Evolutionary conservation across 192 early-diverging fungal genomes (phyloP).

Genomic region (Podila clonocystis): DNA sequence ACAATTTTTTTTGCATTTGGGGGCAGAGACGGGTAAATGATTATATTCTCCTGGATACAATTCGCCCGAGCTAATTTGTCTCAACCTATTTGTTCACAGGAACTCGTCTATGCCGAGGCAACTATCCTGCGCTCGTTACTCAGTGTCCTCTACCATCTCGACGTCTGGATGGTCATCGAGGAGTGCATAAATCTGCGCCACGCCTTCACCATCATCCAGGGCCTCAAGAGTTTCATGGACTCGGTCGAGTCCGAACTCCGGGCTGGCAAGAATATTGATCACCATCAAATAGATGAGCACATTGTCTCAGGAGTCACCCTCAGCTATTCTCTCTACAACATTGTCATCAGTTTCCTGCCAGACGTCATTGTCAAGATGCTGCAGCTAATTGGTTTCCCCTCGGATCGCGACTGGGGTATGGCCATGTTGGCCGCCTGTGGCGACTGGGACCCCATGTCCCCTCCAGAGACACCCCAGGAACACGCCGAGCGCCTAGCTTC

Average conservation of each 20-base stretch:
- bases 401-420: conserved; percentile 80
- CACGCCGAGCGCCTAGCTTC: conserved; percentile 45
- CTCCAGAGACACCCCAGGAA: conserved; percentile 36
- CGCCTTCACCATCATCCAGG: conserved; percentile 73
- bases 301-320: conserved; percentile 84
- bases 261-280: conserved; percentile 54
- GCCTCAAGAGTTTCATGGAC: conserved; percentile 60
- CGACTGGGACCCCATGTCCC: conserved; percentile 67
- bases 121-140: conserved; percentile 79
- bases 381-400: conserved; percentile 86
- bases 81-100: conserved; percentile 35
- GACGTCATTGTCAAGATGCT: conserved; percentile 74
- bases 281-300: conserved; percentile 78
- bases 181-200: conserved; percentile 82
- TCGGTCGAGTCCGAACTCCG: conserved; percentile 60
- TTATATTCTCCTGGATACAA: too few species aligned
- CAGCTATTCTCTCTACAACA: conserved; percentile 81
- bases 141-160: conserved; percentile 78
- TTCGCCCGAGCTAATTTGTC: too few species aligned
- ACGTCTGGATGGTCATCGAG: conserved; percentile 76
- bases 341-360: conserved; percentile 83
- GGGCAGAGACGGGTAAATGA: not conserved
- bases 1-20: not conserved
- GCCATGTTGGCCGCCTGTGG: conserved; percentile 75
- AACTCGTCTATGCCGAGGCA: conserved; percentile 85